Evolutionary conservation across 371 early-diverging fungal species (phyloP).

Genomic region (Mucor racemosus): DNA sequence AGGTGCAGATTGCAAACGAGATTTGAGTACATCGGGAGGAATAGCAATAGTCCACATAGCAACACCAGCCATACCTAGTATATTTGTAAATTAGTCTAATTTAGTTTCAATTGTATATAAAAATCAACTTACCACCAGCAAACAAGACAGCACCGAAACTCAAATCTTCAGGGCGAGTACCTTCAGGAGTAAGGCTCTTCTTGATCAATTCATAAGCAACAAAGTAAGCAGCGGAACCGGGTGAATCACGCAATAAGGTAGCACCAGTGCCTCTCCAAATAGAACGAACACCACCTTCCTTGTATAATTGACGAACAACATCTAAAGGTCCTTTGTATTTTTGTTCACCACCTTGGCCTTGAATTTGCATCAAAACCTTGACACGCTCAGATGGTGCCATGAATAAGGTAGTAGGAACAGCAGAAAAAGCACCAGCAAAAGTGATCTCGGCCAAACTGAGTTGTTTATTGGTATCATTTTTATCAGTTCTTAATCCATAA

Average conservation of each 20-base stretch:
- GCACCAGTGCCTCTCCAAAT: constrained; percentile 95
- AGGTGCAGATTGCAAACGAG: constrained; percentile 94
- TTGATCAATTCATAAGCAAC: constrained; percentile 94
- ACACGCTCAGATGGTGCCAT: constrained; percentile 96
- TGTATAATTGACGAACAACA: constrained; percentile 73
- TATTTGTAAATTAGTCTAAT: constrained; percentile 5
- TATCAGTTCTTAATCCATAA: constrained; percentile 61
- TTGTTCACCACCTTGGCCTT: constrained; percentile 56
- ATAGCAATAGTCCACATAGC: constrained; percentile 87
- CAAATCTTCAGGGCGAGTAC: constrained; percentile 72
- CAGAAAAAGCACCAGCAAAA: constrained; percentile 96
- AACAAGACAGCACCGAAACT: constrained; percentile 84
- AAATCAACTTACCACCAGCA: constrained; percentile 82
- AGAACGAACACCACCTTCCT: constrained; percentile 80
- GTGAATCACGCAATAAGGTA: constrained; percentile 92
- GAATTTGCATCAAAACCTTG: constrained; percentile 90
- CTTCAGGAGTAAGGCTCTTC: constrained; percentile 75
- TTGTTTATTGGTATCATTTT: constrained; percentile 48
- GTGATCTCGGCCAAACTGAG: constrained; percentile 81
- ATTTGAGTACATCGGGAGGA: constrained; percentile 97
- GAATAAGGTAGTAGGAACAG: constrained; percentile 91
- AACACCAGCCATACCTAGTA: constrained; percentile 74
- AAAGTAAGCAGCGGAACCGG: constrained; percentile 97
- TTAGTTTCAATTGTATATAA: background rate
- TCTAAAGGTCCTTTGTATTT: constrained; percentile 86